These are phyloP conservation scores for Trichoderma sp. DNA, from an alignment of 2,329 filamentous ascomycete genomes.

Conservation along the genomic window DNA sequence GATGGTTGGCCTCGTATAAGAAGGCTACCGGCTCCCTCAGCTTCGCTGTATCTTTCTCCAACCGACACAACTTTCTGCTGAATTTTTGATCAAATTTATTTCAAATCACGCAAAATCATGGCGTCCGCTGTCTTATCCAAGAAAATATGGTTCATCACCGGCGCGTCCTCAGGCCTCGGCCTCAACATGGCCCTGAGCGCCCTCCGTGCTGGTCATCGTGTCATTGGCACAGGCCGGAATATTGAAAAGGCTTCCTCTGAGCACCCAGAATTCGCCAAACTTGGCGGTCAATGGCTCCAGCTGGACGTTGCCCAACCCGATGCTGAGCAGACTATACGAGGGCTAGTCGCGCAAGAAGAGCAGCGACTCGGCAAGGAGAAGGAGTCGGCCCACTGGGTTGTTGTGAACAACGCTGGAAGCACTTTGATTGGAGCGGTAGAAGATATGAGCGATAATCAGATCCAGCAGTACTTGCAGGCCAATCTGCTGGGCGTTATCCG, in stretches of 20 bases:
- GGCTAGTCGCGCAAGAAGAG: neutral
- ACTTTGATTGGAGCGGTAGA: conserved; percentile 3
- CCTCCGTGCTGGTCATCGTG: conserved; percentile 44
- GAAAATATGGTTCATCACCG: conserved; percentile 50
- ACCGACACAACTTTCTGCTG: neutral
- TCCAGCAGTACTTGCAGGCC: conserved; percentile 1
- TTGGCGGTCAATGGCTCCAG: conserved; percentile 28
- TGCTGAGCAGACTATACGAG: conserved; percentile 7
- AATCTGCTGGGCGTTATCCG: conserved; percentile 5
- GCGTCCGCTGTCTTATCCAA: neutral
- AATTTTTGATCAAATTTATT: neutral
- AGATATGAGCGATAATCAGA: conserved; percentile 8
- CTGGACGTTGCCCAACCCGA: conserved; percentile 31
- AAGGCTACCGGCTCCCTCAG: neutral
- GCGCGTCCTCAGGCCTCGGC: conserved; percentile 48
- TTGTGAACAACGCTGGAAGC: conserved; percentile 5
- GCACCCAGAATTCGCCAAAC: conserved; percentile 20
- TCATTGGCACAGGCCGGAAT: conserved; percentile 48
- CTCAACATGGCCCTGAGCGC: conserved; percentile 42
- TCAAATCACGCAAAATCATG: neutral
- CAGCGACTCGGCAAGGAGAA: neutral
- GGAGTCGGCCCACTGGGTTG: neutral
- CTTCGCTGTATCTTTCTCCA: neutral
- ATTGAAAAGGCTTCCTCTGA: conserved; percentile 23
- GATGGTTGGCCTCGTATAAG: neutral